Evolutionary conservation across 2,329 filamentous ascomycete species (phyloP).

Genomic region (Hymenoscyphus fructigenus): DNA sequence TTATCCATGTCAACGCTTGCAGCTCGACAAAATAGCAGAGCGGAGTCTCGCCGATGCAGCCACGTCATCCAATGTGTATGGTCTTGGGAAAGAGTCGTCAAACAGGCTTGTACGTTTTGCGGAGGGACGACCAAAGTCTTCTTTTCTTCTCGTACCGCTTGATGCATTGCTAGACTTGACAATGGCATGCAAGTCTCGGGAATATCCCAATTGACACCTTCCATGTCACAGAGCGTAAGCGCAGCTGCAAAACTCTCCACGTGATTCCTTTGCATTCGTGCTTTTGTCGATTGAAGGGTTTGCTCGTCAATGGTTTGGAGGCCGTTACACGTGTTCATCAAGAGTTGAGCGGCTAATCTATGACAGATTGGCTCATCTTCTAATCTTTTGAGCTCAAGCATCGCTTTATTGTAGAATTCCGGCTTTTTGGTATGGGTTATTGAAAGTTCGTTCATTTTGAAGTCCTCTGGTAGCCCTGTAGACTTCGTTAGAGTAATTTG

Average conservation of each 20-base stretch:
- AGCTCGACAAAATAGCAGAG: slow-evolving; percentile 61
- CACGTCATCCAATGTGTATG: slow-evolving; percentile 64
- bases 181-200: slow-evolving; percentile 53
- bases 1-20: slow-evolving; percentile 58
- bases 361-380: slow-evolving; percentile 37
- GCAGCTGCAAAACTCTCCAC: slow-evolving; percentile 58
- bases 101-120: slow-evolving; percentile 47
- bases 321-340: slow-evolving; percentile 37
- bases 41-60: slow-evolving; percentile 60
- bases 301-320: slow-evolving; percentile 32
- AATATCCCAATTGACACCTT: slow-evolving; percentile 48
- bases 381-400: slow-evolving; percentile 33
- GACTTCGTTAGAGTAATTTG: neutral
- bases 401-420: slow-evolving; percentile 35
- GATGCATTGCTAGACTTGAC: slow-evolving; percentile 28
- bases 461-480: neutral
- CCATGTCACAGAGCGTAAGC: slow-evolving; percentile 62
- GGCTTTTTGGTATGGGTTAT: slow-evolving; percentile 23
- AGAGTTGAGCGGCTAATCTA: slow-evolving; percentile 35
- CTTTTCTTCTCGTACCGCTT: slow-evolving; percentile 40
- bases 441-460: slow-evolving; percentile 4
- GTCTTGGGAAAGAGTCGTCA: slow-evolving; percentile 51
- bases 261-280: slow-evolving; percentile 45
- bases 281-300: slow-evolving; percentile 31
- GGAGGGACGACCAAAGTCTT: slow-evolving; percentile 30